These are phyloP conservation scores for Daucus carota DNA, from an alignment of 129 eudicot species.

Conservation along the genomic window DH1_v3.0 NC_030381.2:41264001-41264500, in stretches of 20 bases:
- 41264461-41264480: too few species aligned
- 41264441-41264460: background rate
- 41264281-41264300: conserved; percentile 96
- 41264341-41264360: conserved; percentile 83
- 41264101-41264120: background rate
- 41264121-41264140: background rate
- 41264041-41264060: background rate
- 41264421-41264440: background rate
- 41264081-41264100: background rate
- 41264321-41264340: conserved; percentile 85
- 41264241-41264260: conserved; percentile 48
- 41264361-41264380: background rate
- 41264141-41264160: background rate
- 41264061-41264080: background rate
- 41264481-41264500: too few species aligned
- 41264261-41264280: conserved; percentile 69
- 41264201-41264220: background rate
- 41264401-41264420: background rate
- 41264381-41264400: background rate
- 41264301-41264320: conserved; percentile 81
- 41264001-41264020: background rate
- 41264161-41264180: background rate
- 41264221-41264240: conserved; percentile 2
- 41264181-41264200: background rate
- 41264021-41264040: too few species aligned